phyloP scores from a whole-genome alignment of 2,329 filamentous ascomycete genomes.

The Calonectria henricotiae region DNA sequence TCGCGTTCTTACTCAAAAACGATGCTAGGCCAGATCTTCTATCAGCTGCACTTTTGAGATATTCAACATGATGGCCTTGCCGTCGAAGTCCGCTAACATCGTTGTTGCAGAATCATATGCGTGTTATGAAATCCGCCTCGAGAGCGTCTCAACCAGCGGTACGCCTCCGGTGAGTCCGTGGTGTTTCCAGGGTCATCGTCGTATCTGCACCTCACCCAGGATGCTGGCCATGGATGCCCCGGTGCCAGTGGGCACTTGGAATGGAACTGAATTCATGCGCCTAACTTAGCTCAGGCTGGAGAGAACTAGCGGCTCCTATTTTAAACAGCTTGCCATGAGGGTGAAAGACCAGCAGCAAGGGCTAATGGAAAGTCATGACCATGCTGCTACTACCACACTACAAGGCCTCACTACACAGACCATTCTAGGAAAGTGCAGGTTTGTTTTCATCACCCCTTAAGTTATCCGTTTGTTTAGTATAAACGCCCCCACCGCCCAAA shows the following conservation, averaged over 20 bases:
- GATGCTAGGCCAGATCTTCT: slow-evolving; percentile 28
- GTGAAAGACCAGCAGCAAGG: background rate
- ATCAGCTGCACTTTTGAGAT: background rate
- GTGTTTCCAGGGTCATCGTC: slow-evolving; percentile 37
- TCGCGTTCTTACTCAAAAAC: slow-evolving; percentile 25
- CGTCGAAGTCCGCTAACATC: slow-evolving; percentile 2
- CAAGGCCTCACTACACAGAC: too few relatives aligned
- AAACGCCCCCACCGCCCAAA: too few relatives aligned
- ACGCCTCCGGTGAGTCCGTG: slow-evolving; percentile 46
- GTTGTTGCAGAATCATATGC: slow-evolving; percentile 32
- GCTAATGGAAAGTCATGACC: too few relatives aligned
- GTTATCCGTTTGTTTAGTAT: background rate
- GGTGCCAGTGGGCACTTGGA: slow-evolving; percentile 25
- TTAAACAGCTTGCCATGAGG: slow-evolving; percentile 2
- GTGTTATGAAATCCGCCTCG: slow-evolving; percentile 44
- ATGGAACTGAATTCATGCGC: slow-evolving; percentile 29
- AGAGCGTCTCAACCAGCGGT: slow-evolving; percentile 32
- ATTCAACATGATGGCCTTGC: background rate
- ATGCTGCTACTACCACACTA: background rate
- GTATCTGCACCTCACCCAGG: slow-evolving; percentile 34
- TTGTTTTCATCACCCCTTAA: background rate
- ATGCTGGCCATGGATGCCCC: slow-evolving; percentile 38
- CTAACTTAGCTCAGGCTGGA: slow-evolving; percentile 28
- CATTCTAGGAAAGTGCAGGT: background rate
- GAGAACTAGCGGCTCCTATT: slow-evolving; percentile 18